phyloP scores from a whole-genome alignment of 2,329 filamentous ascomycete genomes.

The Dothistroma septosporum region DNA sequence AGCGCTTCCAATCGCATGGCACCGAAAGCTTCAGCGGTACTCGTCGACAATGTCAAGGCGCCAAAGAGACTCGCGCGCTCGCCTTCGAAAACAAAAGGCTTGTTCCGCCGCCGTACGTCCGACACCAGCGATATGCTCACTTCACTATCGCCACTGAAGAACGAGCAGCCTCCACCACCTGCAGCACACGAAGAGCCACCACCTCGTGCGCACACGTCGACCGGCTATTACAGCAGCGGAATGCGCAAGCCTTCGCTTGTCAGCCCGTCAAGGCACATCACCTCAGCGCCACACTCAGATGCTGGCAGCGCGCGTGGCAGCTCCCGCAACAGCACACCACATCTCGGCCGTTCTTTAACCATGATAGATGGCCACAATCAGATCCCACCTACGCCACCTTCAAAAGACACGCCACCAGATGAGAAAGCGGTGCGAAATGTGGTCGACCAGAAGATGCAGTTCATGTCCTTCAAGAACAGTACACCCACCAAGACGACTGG shows the following conservation, averaged over 20 bases:
- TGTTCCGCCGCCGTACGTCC: conserved; percentile 19
- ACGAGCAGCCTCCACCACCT: not conserved
- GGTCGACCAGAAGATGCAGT: conserved; percentile 4
- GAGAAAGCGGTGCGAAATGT: conserved; percentile 16
- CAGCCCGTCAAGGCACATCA: not conserved
- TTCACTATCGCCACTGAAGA: conserved; percentile 8
- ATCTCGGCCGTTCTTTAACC: conserved; percentile 24
- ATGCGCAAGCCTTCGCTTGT: not conserved
- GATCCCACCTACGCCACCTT: conserved; percentile 41
- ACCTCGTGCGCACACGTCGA: conserved; percentile 1
- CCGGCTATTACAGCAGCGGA: not conserved
- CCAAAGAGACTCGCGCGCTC: conserved; percentile 18
- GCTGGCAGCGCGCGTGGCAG: not conserved
- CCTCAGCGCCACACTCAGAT: not conserved
- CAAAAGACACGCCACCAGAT: conserved; percentile 43
- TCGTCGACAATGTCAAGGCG: conserved; percentile 29
- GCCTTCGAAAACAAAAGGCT: conserved; percentile 29
- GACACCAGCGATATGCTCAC: conserved; percentile 12
- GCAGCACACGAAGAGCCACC: not conserved
- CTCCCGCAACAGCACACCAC: conserved; percentile 3
- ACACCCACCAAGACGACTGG: conserved; percentile 14
- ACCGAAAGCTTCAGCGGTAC: conserved; percentile 37
- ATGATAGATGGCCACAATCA: conserved; percentile 28
- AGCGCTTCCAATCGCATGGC: conserved; percentile 17
- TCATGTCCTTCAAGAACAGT: conserved; percentile 7